phyloP scores from a whole-genome alignment of 2,329 filamentous ascomycete genomes.

The Neospermospora avenae region DNA sequence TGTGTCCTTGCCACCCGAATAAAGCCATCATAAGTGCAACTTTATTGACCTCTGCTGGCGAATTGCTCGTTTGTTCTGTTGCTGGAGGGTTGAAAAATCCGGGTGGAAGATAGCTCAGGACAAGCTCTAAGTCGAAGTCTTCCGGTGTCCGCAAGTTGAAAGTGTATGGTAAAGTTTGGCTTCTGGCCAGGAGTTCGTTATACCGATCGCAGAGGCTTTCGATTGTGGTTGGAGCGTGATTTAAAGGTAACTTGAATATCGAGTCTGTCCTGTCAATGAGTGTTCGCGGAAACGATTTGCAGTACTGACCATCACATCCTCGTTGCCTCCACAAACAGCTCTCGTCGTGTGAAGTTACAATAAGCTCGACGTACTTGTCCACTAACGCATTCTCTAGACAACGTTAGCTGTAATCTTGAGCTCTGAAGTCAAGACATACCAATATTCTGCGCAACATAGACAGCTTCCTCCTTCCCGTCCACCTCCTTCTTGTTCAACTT shows the following conservation, averaged over 20 bases:
- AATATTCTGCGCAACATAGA: constrained; percentile 58
- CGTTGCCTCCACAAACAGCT: constrained; percentile 82
- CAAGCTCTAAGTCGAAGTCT: constrained; percentile 47
- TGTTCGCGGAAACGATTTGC: constrained; percentile 17
- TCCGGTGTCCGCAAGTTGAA: constrained; percentile 56
- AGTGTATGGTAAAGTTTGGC: constrained; percentile 56
- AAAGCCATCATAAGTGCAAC: constrained; percentile 67
- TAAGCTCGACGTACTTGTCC: constrained; percentile 69
- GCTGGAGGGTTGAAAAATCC: constrained; percentile 48
- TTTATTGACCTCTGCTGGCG: constrained; percentile 45
- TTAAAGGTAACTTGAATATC: constrained; percentile 59
- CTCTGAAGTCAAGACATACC: constrained; percentile 35
- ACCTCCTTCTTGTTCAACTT: constrained; percentile 64
- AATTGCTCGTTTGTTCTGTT: neutral
- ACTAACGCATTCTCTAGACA: constrained; percentile 61
- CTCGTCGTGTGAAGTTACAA: constrained; percentile 72
- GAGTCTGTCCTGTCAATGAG: constrained; percentile 44
- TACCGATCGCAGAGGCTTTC: constrained; percentile 61
- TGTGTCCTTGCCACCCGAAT: constrained; percentile 67
- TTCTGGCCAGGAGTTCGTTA: constrained; percentile 54
- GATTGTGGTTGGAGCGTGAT: constrained; percentile 58
- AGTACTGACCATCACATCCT: constrained; percentile 74
- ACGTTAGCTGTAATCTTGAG: constrained; percentile 22
- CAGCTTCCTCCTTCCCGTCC: constrained; percentile 52
- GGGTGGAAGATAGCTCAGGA: constrained; percentile 48